Conservation (phyloP, 345 rosid genomes). For the Limnanthes douglasii region DNA sequence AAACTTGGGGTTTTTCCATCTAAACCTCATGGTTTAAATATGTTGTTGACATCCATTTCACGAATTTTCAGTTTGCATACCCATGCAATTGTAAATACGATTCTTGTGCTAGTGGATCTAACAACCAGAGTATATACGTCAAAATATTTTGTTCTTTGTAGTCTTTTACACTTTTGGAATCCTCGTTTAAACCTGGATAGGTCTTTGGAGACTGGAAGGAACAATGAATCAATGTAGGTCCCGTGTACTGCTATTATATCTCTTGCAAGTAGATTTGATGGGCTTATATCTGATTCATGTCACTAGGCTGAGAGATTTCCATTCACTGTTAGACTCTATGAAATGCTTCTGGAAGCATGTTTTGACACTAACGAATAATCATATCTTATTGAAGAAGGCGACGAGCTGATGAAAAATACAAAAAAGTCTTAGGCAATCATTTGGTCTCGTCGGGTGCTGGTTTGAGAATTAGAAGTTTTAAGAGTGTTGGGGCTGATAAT, state of each 20-base stretch:
- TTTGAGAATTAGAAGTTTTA: too few relatives aligned
- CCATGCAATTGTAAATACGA: too few relatives aligned
- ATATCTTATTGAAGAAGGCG: constrained; percentile 73
- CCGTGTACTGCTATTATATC: constrained; percentile 73
- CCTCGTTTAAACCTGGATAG: too few relatives aligned
- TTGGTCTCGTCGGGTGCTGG: constrained; percentile 76
- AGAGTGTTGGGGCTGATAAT: too few relatives aligned
- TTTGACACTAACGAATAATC: constrained; percentile 60
- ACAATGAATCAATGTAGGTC: constrained; percentile 87
- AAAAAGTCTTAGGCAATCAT: constrained; percentile 93
- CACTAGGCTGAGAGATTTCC: constrained; percentile 99
- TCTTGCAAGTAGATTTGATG: constrained; percentile 81
- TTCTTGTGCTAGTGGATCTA: too few relatives aligned
- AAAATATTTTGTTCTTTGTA: too few relatives aligned
- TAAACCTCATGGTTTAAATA: too few relatives aligned
- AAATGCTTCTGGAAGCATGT: constrained; percentile 74
- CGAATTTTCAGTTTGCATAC: too few relatives aligned
- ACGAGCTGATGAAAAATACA: constrained; percentile 88
- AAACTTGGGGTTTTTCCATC: too few relatives aligned
- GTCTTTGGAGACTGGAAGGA: constrained; percentile 81
- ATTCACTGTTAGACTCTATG: constrained; percentile 69
- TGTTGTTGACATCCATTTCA: too few relatives aligned
- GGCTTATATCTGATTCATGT: constrained; percentile 57
- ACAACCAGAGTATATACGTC: too few relatives aligned
- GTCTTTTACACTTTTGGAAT: too few relatives aligned